A percentile compares a stretch with the other conserved stretches of the same genome.
phyloP scores from a whole-genome alignment of 805 yeast genomes.

The Komagataella phaffii region DNA sequence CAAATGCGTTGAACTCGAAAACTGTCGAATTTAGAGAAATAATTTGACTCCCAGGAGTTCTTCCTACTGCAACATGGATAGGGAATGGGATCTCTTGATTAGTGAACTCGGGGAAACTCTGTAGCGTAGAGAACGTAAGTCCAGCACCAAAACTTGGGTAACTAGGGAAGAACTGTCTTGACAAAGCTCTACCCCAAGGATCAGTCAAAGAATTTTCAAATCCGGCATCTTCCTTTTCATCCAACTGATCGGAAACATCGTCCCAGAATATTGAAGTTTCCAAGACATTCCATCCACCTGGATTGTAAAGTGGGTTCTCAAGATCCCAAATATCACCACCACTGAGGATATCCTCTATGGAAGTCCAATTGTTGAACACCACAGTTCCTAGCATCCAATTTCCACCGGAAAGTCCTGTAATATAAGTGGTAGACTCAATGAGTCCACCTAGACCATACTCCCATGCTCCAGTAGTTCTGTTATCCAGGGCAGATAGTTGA shows the following conservation, averaged over 20 bases:
- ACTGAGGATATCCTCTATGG: constrained; percentile 45
- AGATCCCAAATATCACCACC: constrained; percentile 54
- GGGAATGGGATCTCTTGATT: constrained; percentile 41
- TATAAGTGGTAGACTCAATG: constrained; percentile 53
- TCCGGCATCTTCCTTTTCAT: constrained; percentile 32
- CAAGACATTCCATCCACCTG: constrained; percentile 49
- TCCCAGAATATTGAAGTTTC: constrained; percentile 38
- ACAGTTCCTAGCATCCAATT: constrained; percentile 68
- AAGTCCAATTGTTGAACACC: constrained; percentile 58
- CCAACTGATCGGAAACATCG: constrained; percentile 37
- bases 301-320: constrained; percentile 41
- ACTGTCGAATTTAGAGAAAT: constrained; percentile 17
- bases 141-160: constrained; percentile 21
- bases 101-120: constrained; percentile 18
- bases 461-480: constrained; percentile 42
- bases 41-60: constrained; percentile 17
- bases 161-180: constrained; percentile 43
- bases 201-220: constrained; percentile 48
- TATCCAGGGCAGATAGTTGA: constrained; percentile 64
- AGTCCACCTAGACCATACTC: constrained; percentile 59
- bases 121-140: constrained; percentile 26
- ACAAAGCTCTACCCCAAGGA: constrained; percentile 54
- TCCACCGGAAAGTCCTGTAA: constrained; percentile 77
- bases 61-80: constrained; percentile 26
- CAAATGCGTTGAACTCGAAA: constrained; percentile 51